Percentiles rank a stretch among this genome's conserved stretches.
phyloP scores from a whole-genome alignment of 2,329 filamentous ascomycete species.

The Phaeomoniella chlamydospora region DNA sequence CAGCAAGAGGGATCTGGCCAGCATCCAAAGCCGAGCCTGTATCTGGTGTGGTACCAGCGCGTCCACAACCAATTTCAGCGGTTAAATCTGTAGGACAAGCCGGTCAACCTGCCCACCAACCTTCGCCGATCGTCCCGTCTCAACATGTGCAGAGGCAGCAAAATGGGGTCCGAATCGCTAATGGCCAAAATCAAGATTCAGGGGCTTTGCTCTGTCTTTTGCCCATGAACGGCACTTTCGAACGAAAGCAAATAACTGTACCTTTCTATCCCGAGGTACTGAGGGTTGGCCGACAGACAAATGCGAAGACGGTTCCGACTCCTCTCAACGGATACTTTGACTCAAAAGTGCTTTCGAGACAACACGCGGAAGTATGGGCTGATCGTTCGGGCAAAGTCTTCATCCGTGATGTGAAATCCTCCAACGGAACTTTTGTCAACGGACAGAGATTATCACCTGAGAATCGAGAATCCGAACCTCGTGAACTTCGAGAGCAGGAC shows the following conservation, averaged over 20 bases:
- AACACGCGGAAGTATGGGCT: conserved; percentile 94
- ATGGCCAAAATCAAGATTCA: conserved; percentile 35
- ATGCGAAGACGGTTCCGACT: conserved; percentile 87
- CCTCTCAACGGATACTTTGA: conserved; percentile 91
- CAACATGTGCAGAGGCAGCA: conserved; percentile 54
- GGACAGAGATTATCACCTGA: conserved; percentile 78
- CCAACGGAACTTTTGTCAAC: conserved; percentile 97
- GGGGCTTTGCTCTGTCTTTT: conserved; percentile 72
- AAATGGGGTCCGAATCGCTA: conserved; percentile 37
- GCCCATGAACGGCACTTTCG: conserved; percentile 91
- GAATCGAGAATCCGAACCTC: conserved; percentile 89
- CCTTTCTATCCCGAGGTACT: conserved; percentile 90
- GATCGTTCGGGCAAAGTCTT: conserved; percentile 72
- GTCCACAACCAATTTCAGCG: conserved; percentile 47
- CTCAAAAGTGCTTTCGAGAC: conserved; percentile 89
- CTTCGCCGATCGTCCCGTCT: conserved; percentile 48
- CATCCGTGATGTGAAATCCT: conserved; percentile 96
- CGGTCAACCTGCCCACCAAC: conserved; percentile 49
- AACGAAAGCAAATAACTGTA: conserved; percentile 88
- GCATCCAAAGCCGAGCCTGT: conserved; percentile 51
- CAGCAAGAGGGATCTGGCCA: conserved; percentile 44
- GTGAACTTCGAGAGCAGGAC: conserved; percentile 82
- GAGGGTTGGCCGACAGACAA: conserved; percentile 89
- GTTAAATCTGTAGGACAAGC: conserved; percentile 45
- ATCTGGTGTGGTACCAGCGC: conserved; percentile 45